Base-by-base conservation (phyloP, 1,284 basidiomycete genomes). In the Bondarzewia mesenterica region DNA sequence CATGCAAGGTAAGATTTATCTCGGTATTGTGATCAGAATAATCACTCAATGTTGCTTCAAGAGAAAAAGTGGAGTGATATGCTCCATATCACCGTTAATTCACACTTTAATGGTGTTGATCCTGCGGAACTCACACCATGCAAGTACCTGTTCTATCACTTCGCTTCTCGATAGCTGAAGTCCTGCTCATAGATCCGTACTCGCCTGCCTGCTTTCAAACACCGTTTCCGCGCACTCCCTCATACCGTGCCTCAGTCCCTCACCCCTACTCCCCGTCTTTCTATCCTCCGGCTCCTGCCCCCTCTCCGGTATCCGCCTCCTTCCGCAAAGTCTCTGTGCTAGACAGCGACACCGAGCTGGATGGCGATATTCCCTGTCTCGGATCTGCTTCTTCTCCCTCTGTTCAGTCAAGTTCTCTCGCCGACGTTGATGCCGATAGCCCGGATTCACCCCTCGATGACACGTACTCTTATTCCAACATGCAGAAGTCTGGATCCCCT, bases 311-410 rank as follows among this genome's bases (percentile, higher is more conserved):
- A 22, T 49, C 25, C 48, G 51, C 27, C 27, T 51, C 37, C 23
- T 27, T 15, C 16, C 38, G 29, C 12, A 32, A n/a, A 32, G 29
- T 12, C n/a, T 32, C 29, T 14, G 40, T 43, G 6, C 23, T 40
- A 10, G 45, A 8, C 48, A 49, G 18, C 45, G 25, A 46, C 48
- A 23, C 22, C 18, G 25, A 37, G 7, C n/a, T 16, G 1, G 44
- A 43, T 22, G 8, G 16, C 23, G 52, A 54, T 16, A 47, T 54
- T 1, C 50, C 54, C 14, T 54, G 54, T 36, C 44, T 54, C 47
- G 27, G 22, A n/a, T 26, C 21, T 10, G 16, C 20, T 7, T 48
- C 47, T 15, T 48, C 47, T 14, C 47, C 47, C 1, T 47, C 46
- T 14, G 38, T 37, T 4, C 15, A 48, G 50, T 46, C 47, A 16